A percentile compares a stretch with the other conserved stretches of the same genome.
Evolutionary conservation across 129 eudicot genomes (phyloP).

Genomic region (Dittrichia graveolens): DNA sequence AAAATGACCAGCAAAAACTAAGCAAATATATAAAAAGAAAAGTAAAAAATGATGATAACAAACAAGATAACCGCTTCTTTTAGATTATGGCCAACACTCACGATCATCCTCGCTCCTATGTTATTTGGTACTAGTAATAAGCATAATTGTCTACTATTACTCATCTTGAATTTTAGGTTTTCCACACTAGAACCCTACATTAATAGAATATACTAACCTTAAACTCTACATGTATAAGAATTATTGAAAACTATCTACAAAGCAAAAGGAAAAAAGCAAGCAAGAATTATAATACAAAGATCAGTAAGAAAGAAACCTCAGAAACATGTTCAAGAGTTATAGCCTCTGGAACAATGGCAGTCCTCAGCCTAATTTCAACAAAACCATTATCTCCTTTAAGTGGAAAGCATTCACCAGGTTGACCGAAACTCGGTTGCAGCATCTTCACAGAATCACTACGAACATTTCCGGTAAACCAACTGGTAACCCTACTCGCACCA

Average conservation of each 20-base stretch:
- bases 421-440: constrained; percentile 90
- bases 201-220: background rate
- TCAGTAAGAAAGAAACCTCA: constrained; percentile 50
- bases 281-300: background rate
- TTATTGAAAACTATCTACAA: background rate
- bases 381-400: constrained; percentile 80
- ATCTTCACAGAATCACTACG: constrained; percentile 60
- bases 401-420: constrained; percentile 94
- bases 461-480: constrained; percentile 43
- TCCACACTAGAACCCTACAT: background rate
- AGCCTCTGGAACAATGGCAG: constrained; percentile 85
- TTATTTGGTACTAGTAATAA: background rate
- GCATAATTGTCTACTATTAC: background rate
- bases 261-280: background rate
- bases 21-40: background rate
- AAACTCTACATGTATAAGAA: background rate
- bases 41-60: background rate
- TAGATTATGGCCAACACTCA: background rate
- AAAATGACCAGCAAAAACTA: background rate
- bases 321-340: constrained; percentile 91
- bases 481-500: constrained; percentile 23
- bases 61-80: background rate
- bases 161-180: background rate
- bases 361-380: constrained; percentile 64
- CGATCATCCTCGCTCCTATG: background rate